These are phyloP conservation scores for Leptographium lundbergii DNA, from an alignment of 2,329 filamentous ascomycete species.

Conservation along the genomic window DNA sequence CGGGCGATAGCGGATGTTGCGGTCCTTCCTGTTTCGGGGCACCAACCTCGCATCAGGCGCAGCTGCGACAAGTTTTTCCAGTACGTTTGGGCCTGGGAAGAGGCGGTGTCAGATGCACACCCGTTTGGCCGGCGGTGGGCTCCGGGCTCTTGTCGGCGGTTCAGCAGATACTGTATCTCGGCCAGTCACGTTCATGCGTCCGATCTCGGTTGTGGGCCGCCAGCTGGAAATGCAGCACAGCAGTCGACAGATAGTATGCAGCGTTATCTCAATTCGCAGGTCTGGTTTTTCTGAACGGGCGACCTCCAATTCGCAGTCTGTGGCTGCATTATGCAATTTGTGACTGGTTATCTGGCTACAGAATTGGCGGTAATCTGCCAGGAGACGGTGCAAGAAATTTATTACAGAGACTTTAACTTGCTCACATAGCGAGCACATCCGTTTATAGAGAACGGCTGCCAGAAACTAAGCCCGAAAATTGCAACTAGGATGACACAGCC, in stretches of 20 bases:
- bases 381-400: neutral
- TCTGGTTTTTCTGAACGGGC: neutral
- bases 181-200: neutral
- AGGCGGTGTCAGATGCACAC: no score
- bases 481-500: no score
- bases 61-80: neutral
- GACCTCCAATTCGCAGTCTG: neutral
- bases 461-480: no score
- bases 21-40: neutral
- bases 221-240: neutral
- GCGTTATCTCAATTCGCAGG: neutral
- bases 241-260: neutral
- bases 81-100: neutral
- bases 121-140: no score
- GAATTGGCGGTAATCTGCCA: no score
- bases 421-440: neutral
- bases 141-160: neutral
- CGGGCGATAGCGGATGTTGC: conserved; percentile 1
- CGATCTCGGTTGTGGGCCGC: neutral
- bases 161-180: neutral
- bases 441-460: no score
- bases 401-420: neutral
- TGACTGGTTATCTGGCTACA: neutral
- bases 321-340: neutral
- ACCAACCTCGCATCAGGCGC: neutral